Base-by-base conservation (phyloP, 108 stramenopile species). In the Nitzschia sp. region DNA sequence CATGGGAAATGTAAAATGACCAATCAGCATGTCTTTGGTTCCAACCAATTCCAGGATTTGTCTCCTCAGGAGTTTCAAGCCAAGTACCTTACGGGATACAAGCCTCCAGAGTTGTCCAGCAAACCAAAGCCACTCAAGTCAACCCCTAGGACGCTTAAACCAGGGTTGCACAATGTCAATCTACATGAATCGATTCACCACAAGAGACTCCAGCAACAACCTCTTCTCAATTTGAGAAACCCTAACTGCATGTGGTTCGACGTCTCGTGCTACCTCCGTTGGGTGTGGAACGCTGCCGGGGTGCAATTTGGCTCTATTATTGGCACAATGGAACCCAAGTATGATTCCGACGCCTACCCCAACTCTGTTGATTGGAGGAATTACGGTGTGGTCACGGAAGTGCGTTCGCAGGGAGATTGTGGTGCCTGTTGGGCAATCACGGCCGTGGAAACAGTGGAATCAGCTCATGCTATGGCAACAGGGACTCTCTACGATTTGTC, bases 391-490 rank as follows among this genome's bases (percentile, higher is more conserved):
- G 85, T 94, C 8, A 85, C 86, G 0, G 46, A 65, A 12, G 77
- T 94, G 42, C 85, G 86, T 41, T 79, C 81, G 7, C 93, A 94
- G 66, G 76, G 76, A 21, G 70, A 71, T 34, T 94, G 93, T 43
- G 93, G 93, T 10, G 93, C 90, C n/a, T 94, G 93, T 65, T 94
- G 93, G 93, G 93, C 93, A n/a, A 87, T 94, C 6, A 94, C 93
- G 9, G 93, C 93, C 0, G 82, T 85, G 0, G 93, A 94, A 62
- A 88, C 86, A 7, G 76, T 94, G 0, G 93, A 94, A 63, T 91
- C 90, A 25, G 92, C 90, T 7, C 72, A 86, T 59, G 85, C 81
- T n/a, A 78, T 94, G 7, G 38, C 71, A 14, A 89, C 79, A 0
- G 93, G 93, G 8, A 72, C 57, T 9, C 57, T 94, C 24, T 72